These are phyloP conservation scores for Eragrostis tef DNA, from an alignment of 202 grass and related monocot genomes.

Conservation along the genomic window DNA sequence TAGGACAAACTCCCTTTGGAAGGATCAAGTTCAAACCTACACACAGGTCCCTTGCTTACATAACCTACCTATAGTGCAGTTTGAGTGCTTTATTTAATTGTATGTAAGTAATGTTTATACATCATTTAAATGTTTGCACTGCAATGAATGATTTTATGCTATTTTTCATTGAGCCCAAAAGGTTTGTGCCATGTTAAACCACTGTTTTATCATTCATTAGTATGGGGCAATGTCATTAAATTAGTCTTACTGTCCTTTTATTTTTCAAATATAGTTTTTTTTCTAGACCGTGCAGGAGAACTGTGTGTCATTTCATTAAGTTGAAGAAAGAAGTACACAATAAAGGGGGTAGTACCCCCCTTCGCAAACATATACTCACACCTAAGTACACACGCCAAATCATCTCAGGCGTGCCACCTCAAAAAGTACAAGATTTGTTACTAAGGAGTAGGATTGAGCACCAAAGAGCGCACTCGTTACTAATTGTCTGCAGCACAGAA, in stretches of 20 bases:
- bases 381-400: no score
- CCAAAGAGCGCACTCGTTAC: no score
- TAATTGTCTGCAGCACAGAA: no score
- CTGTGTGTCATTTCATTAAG: no score
- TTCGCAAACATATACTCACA: no score
- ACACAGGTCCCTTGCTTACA: constrained; percentile 57
- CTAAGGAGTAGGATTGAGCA: no score
- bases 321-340: no score
- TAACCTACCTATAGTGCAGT: constrained; percentile 11
- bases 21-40: constrained; percentile 94
- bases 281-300: no score
- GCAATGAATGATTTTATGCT: background rate
- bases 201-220: background rate
- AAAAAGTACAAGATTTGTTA: no score
- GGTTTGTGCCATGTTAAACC: background rate
- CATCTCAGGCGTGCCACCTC: no score
- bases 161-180: constrained; percentile 24
- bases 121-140: background rate
- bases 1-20: constrained; percentile 88
- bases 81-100: constrained; percentile 3
- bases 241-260: background rate
- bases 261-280: constrained; percentile 19
- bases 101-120: background rate
- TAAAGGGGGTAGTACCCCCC: no score
- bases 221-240: background rate